phyloP scores from a whole-genome alignment of 2,329 filamentous ascomycete genomes.

The Aspergillus fructus region DNA sequence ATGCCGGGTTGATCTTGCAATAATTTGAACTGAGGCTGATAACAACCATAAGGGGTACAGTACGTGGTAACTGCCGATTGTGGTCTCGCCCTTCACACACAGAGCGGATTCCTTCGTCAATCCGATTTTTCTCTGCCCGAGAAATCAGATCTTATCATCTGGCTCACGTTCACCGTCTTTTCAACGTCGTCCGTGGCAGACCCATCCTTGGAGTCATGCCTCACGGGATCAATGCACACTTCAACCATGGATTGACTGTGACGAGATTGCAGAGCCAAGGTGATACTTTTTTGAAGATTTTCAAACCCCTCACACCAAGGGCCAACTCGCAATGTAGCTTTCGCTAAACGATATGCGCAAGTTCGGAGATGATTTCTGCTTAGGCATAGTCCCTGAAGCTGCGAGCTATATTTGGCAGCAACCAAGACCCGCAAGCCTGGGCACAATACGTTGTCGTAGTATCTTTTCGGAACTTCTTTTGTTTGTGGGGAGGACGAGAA shows the following conservation, averaged over 20 bases:
- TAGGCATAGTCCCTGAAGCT: constrained; percentile 13
- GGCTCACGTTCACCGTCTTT: constrained; percentile 11
- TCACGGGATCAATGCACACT: constrained; percentile 10
- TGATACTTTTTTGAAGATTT: constrained; percentile 8
- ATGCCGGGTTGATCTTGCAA: background rate
- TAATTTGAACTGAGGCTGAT: background rate
- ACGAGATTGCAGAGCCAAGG: constrained; percentile 21
- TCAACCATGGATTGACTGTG: constrained; percentile 17
- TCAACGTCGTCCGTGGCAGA: background rate
- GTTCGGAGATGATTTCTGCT: constrained; percentile 14
- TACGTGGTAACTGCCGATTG: background rate
- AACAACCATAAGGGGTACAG: background rate
- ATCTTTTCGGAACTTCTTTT: background rate
- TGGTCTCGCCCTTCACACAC: background rate
- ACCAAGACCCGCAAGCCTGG: background rate
- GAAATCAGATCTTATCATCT: background rate
- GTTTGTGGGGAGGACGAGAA: constrained; percentile 6
- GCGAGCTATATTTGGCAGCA: constrained; percentile 20
- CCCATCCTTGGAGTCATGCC: background rate
- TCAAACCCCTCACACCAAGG: constrained; percentile 5
- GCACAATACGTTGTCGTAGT: background rate
- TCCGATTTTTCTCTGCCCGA: background rate
- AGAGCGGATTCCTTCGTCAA: background rate
- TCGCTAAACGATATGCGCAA: background rate
- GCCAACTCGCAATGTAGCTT: background rate